Base-by-base conservation (phyloP, 345 rosid species). In the Gossypium ekmanianum region DNA sequence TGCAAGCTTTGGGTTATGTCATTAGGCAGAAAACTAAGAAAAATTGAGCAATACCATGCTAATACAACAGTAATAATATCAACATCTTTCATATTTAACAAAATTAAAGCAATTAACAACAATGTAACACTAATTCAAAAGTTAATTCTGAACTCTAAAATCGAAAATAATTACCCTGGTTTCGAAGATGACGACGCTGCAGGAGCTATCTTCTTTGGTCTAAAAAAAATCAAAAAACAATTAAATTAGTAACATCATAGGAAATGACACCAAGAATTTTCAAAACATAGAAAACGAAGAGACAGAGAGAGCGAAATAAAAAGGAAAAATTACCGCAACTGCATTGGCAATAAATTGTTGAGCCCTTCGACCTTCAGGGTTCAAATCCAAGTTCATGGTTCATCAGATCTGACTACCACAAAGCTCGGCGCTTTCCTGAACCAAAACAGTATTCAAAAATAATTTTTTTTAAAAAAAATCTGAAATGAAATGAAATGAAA, bases 401-500 rank as follows among this genome's bases (percentile, higher is more conserved):
- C 86, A 34, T 89, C 89, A 85, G 94, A 92, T 92, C 94, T 82
- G 58, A 85, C 88, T 18, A 84, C 87, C 27, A 84, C 51, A 72
- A 63, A 76, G 22, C 87, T 45, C 18, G 18, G 74, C 3, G 80
- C 74, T 70, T 79, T 89, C 82, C 87, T 90, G 57, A 78, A 77
- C 57, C 77, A 77, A 69, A 67, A 10, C 61, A 68, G 63, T 51
- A 0, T 14, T 34, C 48, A 6, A 16, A 43, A 29, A 54, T 1
- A 45, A 43, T 63, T 0, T 39, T 14, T 2, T 11, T 61, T 29
- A 0, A 48, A 55, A 9, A 34, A 80, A 55, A 51, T 0, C 7
- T 4, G 14, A 26, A 79, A 22, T 34, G 5, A 71, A 11, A 12
- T 56, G 13, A 70, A 64, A 41, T 20, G 20, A 20, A 20, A 20